Evolutionary conservation across 768 basidiomycete species (phyloP).

Genomic region (Jaapia argillacea): DNA sequence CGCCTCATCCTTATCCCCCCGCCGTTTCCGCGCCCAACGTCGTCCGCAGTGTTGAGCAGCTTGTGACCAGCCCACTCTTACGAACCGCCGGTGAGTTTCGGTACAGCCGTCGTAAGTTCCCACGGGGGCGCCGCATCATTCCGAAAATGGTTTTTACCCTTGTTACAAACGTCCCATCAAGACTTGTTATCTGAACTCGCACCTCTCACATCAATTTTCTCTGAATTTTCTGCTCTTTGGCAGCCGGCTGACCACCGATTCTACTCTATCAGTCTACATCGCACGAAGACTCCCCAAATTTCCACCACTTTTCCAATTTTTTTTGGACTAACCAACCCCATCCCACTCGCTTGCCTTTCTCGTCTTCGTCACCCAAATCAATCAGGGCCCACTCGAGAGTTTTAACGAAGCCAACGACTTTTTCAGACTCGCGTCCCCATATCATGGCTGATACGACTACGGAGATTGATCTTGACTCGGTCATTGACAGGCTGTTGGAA

Average conservation of each 20-base stretch:
- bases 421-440: constrained; percentile 3
- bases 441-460: constrained; percentile 71
- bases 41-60: background rate
- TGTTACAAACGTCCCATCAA: constrained; percentile 11
- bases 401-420: background rate
- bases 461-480: constrained; percentile 98
- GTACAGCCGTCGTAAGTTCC: background rate
- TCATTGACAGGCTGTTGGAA: constrained; percentile 97
- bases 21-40: background rate
- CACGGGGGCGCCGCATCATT: background rate
- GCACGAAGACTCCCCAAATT: constrained; percentile 1
- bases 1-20: no score
- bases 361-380: constrained; percentile 9
- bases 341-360: background rate
- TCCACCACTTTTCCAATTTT: no score
- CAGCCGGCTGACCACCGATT: constrained; percentile 20
- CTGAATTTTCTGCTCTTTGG: constrained; percentile 19
- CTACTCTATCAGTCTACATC: background rate
- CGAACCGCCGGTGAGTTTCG: background rate
- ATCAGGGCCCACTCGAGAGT: background rate
- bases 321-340: no score
- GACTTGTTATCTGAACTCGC: constrained; percentile 29
- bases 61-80: background rate
- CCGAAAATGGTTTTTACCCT: background rate
- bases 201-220: constrained; percentile 32